A percentile compares a stretch with the other conserved stretches of the same genome.
Evolutionary conservation across 1,139 yeast species (phyloP).

Genomic region (Yamadazyma sp.): DNA sequence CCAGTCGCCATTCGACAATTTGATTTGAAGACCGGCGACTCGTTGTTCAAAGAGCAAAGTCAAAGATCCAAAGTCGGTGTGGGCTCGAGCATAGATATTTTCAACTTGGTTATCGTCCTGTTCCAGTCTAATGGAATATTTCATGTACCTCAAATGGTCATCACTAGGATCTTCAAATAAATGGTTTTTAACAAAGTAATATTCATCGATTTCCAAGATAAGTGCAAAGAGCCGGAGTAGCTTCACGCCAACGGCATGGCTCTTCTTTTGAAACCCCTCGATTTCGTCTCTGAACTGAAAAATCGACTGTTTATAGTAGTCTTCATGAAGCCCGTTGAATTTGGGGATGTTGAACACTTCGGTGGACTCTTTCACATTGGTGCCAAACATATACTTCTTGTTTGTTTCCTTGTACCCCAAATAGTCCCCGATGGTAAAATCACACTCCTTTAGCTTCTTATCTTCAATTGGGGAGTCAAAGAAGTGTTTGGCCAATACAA

Average conservation of each 20-base stretch:
- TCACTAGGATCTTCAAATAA: conserved; percentile 31
- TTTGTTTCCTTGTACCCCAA: conserved; percentile 32
- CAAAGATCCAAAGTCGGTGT: conserved; percentile 32
- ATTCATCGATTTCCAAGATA: conserved; percentile 31
- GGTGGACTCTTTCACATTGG: conserved; percentile 28
- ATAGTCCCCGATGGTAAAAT: conserved; percentile 30
- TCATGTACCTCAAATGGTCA: conserved; percentile 33
- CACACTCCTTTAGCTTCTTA: conserved; percentile 24
- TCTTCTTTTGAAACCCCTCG: conserved; percentile 21
- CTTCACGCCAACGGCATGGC: conserved; percentile 26
- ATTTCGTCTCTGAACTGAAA: conserved; percentile 21
- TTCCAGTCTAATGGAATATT: conserved; percentile 25
- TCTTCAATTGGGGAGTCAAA: conserved; percentile 27
- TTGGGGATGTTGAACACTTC: conserved; percentile 36
- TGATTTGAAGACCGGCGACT: conserved; percentile 31
- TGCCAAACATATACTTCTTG: conserved; percentile 26
- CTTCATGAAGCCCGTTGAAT: conserved; percentile 27
- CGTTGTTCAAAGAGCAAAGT: conserved; percentile 29
- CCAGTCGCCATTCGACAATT: conserved; percentile 25
- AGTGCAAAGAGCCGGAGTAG: conserved; percentile 30
- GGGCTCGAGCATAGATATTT: conserved; percentile 31
- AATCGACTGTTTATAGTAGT: conserved; percentile 24
- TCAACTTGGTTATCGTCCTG: conserved; percentile 30
- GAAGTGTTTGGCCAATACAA: conserved; percentile 29
- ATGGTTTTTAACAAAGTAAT: conserved; percentile 29